These are phyloP conservation scores for Volutella citrinella DNA, from an alignment of 2,329 filamentous ascomycete species.

Conservation along the genomic window DNA sequence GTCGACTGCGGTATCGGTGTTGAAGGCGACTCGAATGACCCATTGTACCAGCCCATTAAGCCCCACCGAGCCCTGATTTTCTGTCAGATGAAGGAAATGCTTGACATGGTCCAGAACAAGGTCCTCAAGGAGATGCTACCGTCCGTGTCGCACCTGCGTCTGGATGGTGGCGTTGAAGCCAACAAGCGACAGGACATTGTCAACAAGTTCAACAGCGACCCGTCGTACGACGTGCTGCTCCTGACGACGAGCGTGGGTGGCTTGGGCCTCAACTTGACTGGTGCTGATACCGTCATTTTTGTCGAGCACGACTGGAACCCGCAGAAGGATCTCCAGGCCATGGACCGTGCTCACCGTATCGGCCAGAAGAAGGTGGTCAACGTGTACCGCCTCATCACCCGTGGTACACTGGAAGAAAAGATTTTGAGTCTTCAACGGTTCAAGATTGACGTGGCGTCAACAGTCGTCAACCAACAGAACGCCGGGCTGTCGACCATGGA, in stretches of 20 bases:
- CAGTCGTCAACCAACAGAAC: conserved; percentile 98
- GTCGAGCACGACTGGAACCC: conserved; percentile 99
- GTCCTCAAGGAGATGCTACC: conserved; percentile 90
- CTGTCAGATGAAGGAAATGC: conserved; percentile 99
- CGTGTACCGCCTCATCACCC: conserved; percentile 93
- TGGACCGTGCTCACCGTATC: conserved; percentile 97
- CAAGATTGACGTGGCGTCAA: conserved; percentile 98
- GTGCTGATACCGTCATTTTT: conserved; percentile 97
- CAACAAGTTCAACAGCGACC: conserved; percentile 98
- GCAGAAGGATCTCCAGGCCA: conserved; percentile 96
- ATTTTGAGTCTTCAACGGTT: conserved; percentile 97
- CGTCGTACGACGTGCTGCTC: conserved; percentile 90
- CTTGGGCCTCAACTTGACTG: conserved; percentile 89
- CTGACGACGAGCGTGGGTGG: conserved; percentile 95
- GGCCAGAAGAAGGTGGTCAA: conserved; percentile 99
- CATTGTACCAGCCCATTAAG: conserved; percentile 78
- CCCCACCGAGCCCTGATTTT: conserved; percentile 95
- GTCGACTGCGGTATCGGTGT: conserved; percentile 97
- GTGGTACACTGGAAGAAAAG: conserved; percentile 96
- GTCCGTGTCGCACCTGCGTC: conserved; percentile 86
- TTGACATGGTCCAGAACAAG: conserved; percentile 96
- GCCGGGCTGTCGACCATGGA: conserved; percentile 94
- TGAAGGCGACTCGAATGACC: conserved; percentile 59
- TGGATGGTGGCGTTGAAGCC: conserved; percentile 90
- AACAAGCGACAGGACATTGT: conserved; percentile 95